phyloP scores from a whole-genome alignment of 192 early-diverging fungal species.

The Podila minutissima region DNA sequence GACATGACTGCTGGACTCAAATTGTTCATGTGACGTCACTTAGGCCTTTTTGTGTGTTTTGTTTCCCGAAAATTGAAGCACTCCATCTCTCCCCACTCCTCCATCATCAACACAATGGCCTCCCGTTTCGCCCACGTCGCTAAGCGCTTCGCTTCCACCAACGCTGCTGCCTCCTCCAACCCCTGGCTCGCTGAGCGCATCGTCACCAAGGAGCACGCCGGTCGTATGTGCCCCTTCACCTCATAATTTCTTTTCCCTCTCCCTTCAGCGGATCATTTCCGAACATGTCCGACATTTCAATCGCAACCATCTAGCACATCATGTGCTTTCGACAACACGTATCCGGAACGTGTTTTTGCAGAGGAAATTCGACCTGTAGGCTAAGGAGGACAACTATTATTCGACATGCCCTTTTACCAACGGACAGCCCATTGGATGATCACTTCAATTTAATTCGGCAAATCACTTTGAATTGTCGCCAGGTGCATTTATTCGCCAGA shows the following conservation, averaged over 20 bases:
- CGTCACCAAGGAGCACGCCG: slow-evolving; percentile 48
- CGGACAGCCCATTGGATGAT: no score
- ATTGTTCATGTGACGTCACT: not conserved
- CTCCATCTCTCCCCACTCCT: slow-evolving; percentile 1
- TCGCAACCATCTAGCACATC: not conserved
- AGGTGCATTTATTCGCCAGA: no score
- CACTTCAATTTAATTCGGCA: no score
- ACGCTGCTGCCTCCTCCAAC: slow-evolving; percentile 27
- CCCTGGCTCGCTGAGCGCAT: slow-evolving; percentile 51
- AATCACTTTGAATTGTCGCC: no score
- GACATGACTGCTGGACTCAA: not conserved
- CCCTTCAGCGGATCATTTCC: not conserved
- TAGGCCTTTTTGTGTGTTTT: no score
- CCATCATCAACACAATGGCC: slow-evolving; percentile 26
- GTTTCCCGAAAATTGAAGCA: not conserved
- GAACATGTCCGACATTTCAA: slow-evolving; percentile 1
- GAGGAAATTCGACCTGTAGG: no score
- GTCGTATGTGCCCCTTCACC: slow-evolving; percentile 23
- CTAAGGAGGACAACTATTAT: no score
- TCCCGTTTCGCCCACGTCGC: slow-evolving; percentile 45
- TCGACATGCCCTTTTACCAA: no score
- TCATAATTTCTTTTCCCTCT: not conserved
- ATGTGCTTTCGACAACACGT: not conserved
- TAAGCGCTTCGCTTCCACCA: slow-evolving; percentile 46
- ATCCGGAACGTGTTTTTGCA: not conserved